phyloP scores from a whole-genome alignment of 305 asterid species.

The Solanum chacoense region DNA sequence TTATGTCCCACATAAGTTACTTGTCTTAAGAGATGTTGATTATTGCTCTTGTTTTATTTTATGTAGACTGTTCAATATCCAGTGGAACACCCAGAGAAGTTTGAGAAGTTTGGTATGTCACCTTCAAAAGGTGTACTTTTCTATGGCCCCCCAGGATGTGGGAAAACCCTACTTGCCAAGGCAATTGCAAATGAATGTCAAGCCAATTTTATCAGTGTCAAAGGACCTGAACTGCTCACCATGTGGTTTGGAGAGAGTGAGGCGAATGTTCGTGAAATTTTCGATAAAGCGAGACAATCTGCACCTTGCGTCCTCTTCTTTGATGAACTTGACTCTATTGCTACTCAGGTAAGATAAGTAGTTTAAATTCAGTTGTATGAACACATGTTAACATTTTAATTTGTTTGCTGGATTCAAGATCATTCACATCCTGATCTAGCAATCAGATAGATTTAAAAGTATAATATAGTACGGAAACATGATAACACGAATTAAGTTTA shows the following conservation, averaged over 20 bases:
- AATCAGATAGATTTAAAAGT: background rate
- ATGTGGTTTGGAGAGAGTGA: slow-evolving; percentile 98
- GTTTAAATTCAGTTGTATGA: background rate
- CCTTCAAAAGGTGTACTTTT: slow-evolving; percentile 92
- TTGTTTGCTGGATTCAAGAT: background rate
- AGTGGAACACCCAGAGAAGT: slow-evolving; percentile 67
- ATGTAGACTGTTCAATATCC: slow-evolving; percentile 66
- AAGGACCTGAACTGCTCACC: slow-evolving; percentile 81
- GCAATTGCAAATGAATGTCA: slow-evolving; percentile 89
- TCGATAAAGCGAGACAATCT: slow-evolving; percentile 80
- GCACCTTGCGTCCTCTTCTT: slow-evolving; percentile 89
- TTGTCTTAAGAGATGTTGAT: background rate
- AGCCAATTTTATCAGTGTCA: slow-evolving; percentile 74
- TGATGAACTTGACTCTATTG: slow-evolving; percentile 86
- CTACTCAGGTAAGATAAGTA: slow-evolving; percentile 54
- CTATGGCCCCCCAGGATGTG: slow-evolving; percentile 93
- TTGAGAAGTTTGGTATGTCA: slow-evolving; percentile 59
- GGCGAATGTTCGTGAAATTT: slow-evolving; percentile 78
- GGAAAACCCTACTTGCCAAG: slow-evolving; percentile 80
- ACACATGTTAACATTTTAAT: background rate
- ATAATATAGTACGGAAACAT: background rate
- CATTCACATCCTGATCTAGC: background rate
- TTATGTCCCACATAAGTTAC: background rate
- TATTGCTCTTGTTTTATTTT: background rate
- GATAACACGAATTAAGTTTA: background rate